These are phyloP conservation scores for Wickerhamiella bombiphila DNA, from an alignment of 805 yeast genomes.

Conservation along the genomic window DNA sequence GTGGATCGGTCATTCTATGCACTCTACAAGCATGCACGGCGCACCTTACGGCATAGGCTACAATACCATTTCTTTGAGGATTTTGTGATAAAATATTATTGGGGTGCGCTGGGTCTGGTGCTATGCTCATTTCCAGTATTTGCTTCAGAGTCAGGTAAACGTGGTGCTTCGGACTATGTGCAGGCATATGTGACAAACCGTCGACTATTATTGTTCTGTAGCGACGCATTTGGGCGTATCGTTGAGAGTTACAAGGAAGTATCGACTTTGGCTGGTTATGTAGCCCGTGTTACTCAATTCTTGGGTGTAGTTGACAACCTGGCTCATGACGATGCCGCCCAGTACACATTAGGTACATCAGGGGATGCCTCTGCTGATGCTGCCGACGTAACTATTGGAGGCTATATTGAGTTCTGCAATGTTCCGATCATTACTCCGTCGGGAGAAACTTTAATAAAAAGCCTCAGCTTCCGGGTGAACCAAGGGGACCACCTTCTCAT, in stretches of 20 bases:
- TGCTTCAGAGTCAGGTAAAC: slow-evolving; percentile 24
- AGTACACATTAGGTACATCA: not conserved
- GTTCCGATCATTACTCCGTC: slow-evolving; percentile 81
- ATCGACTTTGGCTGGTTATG: slow-evolving; percentile 72
- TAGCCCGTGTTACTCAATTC: slow-evolving; percentile 57
- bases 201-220: slow-evolving; percentile 65
- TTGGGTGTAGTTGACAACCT: slow-evolving; percentile 46
- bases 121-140: slow-evolving; percentile 84
- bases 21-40: slow-evolving; percentile 59
- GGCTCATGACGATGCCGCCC: not conserved
- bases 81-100: slow-evolving; percentile 75
- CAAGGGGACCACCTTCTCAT: slow-evolving; percentile 76
- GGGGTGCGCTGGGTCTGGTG: slow-evolving; percentile 91
- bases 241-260: slow-evolving; percentile 73
- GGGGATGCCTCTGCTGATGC: not conserved
- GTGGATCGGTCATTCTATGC: slow-evolving; percentile 72
- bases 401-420: slow-evolving; percentile 48
- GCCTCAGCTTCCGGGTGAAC: slow-evolving; percentile 54
- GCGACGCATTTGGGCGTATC: slow-evolving; percentile 76
- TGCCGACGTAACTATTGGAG: slow-evolving; percentile 27
- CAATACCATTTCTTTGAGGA: slow-evolving; percentile 75
- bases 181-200: slow-evolving; percentile 63
- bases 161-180: slow-evolving; percentile 7
- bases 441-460: slow-evolving; percentile 53
- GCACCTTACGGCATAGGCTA: slow-evolving; percentile 58